phyloP scores from a whole-genome alignment of 192 early-diverging fungal species.

The Polychytrium aggregatum region DNA sequence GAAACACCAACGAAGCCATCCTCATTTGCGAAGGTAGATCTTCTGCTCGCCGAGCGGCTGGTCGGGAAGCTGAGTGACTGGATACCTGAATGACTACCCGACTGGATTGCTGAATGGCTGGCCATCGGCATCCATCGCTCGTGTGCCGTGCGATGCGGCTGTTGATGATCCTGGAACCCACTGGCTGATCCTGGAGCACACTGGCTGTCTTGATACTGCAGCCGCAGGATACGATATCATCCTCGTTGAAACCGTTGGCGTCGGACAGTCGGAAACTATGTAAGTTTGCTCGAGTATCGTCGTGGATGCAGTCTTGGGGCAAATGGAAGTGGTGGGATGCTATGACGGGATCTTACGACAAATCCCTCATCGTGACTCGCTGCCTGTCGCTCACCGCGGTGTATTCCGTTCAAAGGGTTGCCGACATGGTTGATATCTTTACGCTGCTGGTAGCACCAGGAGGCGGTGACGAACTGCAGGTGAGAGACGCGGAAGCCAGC shows the following conservation, averaged over 20 bases:
- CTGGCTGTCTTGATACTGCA: slow-evolving; percentile 6
- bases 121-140: neutral
- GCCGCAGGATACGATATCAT: slow-evolving; percentile 70
- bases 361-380: neutral
- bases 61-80: neutral
- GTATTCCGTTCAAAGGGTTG: slow-evolving; percentile 47
- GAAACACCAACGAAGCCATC: slow-evolving; percentile 73
- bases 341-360: too few species aligned
- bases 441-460: slow-evolving; percentile 66
- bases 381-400: neutral
- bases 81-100: neutral
- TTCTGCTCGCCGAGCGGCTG: neutral
- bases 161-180: too few species aligned
- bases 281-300: slow-evolving; percentile 8
- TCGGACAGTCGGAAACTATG: slow-evolving; percentile 78
- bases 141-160: too few species aligned
- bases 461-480: slow-evolving; percentile 77
- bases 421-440: slow-evolving; percentile 84
- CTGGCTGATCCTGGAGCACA: too few species aligned
- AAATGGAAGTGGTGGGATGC: too few species aligned
- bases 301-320: too few species aligned
- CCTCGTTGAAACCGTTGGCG: slow-evolving; percentile 76
- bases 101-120: too few species aligned
- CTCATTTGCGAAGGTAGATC: slow-evolving; percentile 60
- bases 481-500: too few species aligned